Evolutionary conservation across 2,329 filamentous ascomycete genomes (phyloP).

Genomic region (Hymenoscyphus occultus): DNA sequence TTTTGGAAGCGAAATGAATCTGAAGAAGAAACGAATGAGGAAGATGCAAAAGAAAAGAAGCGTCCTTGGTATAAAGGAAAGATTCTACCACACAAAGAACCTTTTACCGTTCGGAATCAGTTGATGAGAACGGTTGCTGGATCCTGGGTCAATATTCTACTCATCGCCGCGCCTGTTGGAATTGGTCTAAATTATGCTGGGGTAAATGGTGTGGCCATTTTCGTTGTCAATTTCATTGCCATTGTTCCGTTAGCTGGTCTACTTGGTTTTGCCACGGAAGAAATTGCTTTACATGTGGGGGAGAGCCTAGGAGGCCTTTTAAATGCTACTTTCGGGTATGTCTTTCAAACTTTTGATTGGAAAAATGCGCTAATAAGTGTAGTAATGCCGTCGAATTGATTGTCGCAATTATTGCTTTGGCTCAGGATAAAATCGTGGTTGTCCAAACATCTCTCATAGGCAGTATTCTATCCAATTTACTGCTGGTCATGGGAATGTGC

Average conservation of each 20-base stretch:
- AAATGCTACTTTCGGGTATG: slow-evolving; percentile 83
- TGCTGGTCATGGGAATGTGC: slow-evolving; percentile 86
- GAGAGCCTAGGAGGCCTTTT: slow-evolving; percentile 85
- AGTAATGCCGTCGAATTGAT: slow-evolving; percentile 86
- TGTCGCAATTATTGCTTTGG: slow-evolving; percentile 79
- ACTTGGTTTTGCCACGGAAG: slow-evolving; percentile 85
- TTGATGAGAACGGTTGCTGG: slow-evolving; percentile 71
- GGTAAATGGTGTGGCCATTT: slow-evolving; percentile 62
- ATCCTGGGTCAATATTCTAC: slow-evolving; percentile 82
- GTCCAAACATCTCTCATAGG: slow-evolving; percentile 92
- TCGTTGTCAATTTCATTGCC: slow-evolving; percentile 89
- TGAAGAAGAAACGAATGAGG: slow-evolving; percentile 18
- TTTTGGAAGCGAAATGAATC: slow-evolving; percentile 16
- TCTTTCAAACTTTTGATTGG: slow-evolving; percentile 8
- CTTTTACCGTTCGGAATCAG: slow-evolving; percentile 61
- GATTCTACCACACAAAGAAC: slow-evolving; percentile 42
- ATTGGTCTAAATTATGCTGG: slow-evolving; percentile 68
- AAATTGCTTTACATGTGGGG: slow-evolving; percentile 76
- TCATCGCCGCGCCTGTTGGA: slow-evolving; percentile 75
- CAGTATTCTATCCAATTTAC: slow-evolving; percentile 85
- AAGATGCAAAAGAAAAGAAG: slow-evolving; percentile 29
- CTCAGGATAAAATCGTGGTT: slow-evolving; percentile 66
- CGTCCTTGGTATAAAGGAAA: slow-evolving; percentile 36
- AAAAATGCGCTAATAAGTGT: slow-evolving; percentile 27
- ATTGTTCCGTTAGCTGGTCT: slow-evolving; percentile 87